Percentiles rank a stretch among this genome's conserved stretches.
phyloP scores from a whole-genome alignment of 306 rosid genomes.

The Vigna radiata region DNA sequence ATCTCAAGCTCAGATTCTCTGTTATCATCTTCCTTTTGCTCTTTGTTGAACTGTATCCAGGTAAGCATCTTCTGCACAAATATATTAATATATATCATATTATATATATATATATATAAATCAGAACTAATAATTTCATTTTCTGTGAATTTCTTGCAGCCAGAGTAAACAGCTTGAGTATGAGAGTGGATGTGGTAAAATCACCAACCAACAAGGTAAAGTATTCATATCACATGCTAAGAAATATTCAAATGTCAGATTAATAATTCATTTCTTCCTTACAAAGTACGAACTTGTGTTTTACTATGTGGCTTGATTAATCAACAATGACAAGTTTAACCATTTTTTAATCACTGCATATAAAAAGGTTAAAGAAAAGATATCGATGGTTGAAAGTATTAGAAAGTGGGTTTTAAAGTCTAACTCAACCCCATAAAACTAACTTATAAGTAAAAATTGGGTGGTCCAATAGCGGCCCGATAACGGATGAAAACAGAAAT shows the following conservation, averaged over 20 bases:
- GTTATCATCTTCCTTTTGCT: constrained; percentile 45
- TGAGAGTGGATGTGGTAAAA: constrained; percentile 38
- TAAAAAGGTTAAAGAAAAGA: neutral
- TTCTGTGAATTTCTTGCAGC: constrained; percentile 43
- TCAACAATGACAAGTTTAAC: neutral
- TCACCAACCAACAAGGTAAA: constrained; percentile 54
- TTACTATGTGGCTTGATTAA: neutral
- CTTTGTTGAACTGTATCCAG: constrained; percentile 55
- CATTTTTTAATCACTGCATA: neutral
- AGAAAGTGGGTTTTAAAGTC: no score
- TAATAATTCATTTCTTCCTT: constrained; percentile 8
- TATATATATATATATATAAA: neutral
- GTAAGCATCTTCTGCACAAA: constrained; percentile 37
- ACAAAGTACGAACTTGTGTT: neutral
- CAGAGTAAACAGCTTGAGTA: constrained; percentile 45
- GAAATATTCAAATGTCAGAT: neutral
- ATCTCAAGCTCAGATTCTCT: constrained; percentile 40
- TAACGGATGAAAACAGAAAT: no score
- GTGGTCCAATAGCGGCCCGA: no score
- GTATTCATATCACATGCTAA: neutral
- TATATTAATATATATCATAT: neutral
- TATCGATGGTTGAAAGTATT: no score
- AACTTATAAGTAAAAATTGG: no score
- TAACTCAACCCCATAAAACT: no score
- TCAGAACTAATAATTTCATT: constrained; percentile 13